Conservation (phyloP, 176 grass and related monocot species). For the Cocos nucifera region DNA sequence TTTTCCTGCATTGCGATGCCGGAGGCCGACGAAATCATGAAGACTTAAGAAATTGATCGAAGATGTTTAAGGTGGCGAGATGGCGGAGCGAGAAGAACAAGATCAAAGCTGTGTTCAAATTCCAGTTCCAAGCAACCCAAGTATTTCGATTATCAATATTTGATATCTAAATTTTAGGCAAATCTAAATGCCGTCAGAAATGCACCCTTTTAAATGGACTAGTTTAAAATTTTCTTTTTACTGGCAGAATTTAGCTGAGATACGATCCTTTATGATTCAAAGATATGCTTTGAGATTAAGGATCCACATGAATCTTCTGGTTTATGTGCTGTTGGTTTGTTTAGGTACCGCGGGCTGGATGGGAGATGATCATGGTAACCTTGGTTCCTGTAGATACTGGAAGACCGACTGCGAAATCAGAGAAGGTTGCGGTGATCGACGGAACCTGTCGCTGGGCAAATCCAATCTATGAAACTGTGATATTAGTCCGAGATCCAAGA, state of each 20-base stretch:
- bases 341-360: conserved; percentile 60
- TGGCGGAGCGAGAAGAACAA: conserved; percentile 76
- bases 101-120: conserved; percentile 83
- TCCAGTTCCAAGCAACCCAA: conserved; percentile 80
- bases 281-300: too few relatives aligned
- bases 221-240: too few relatives aligned
- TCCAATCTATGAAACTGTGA: conserved; percentile 63
- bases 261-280: too few relatives aligned
- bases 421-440: conserved; percentile 39
- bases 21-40: not conserved
- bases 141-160: conserved; percentile 1
- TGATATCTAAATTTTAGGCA: too few relatives aligned
- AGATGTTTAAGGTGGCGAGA: conserved; percentile 80
- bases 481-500: conserved; percentile 43
- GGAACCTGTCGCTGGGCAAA: conserved; percentile 53
- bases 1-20: conserved; percentile 21
- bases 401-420: conserved; percentile 65
- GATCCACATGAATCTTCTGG: too few relatives aligned
- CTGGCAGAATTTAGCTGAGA: too few relatives aligned
- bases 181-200: too few relatives aligned
- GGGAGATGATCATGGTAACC: conserved; percentile 69
- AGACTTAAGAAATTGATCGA: conserved; percentile 11
- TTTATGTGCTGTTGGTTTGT: not conserved
- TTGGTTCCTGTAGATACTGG: conserved; percentile 68
- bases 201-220: too few relatives aligned